Conservation (phyloP, 1,139 yeast genomes). For the Saccharomyces hybrid region DNA sequence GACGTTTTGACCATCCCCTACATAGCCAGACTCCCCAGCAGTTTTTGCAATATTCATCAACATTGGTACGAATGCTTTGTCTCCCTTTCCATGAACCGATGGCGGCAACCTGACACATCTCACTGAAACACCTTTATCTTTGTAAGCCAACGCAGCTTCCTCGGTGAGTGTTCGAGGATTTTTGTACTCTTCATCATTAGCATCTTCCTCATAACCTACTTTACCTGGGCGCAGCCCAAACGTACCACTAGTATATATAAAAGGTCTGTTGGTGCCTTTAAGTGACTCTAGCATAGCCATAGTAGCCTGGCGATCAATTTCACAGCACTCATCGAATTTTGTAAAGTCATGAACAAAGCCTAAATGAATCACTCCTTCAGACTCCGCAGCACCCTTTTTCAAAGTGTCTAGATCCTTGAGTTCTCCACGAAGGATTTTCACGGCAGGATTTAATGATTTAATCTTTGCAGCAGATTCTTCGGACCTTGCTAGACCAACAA, state of each 20-base stretch:
- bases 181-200: background rate
- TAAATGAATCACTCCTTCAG: slow-evolving; percentile 34
- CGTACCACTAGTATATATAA: slow-evolving; percentile 19
- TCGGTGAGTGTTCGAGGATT: slow-evolving; percentile 7
- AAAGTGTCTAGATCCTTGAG: slow-evolving; percentile 27
- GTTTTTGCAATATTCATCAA: slow-evolving; percentile 13
- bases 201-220: slow-evolving; percentile 2
- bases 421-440: slow-evolving; percentile 25
- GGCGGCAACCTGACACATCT: slow-evolving; percentile 27
- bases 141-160: slow-evolving; percentile 9
- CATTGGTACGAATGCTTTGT: slow-evolving; percentile 16
- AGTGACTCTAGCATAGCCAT: slow-evolving; percentile 23
- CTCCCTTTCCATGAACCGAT: slow-evolving; percentile 29
- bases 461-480: slow-evolving; percentile 21
- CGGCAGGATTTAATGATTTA: slow-evolving; percentile 17
- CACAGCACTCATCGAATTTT: slow-evolving; percentile 10
- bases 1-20: slow-evolving; percentile 26
- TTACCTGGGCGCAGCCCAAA: slow-evolving; percentile 6
- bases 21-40: slow-evolving; percentile 17
- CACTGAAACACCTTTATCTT: slow-evolving; percentile 22
- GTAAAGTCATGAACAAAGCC: slow-evolving; percentile 32
- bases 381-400: slow-evolving; percentile 22
- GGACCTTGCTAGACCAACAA: slow-evolving; percentile 26
- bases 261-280: slow-evolving; percentile 23
- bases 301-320: slow-evolving; percentile 23